A percentile compares a stretch with the other conserved stretches of the same genome.
Conservation (phyloP, 306 rosid genomes). For the Acmispon strigosus region DNA sequence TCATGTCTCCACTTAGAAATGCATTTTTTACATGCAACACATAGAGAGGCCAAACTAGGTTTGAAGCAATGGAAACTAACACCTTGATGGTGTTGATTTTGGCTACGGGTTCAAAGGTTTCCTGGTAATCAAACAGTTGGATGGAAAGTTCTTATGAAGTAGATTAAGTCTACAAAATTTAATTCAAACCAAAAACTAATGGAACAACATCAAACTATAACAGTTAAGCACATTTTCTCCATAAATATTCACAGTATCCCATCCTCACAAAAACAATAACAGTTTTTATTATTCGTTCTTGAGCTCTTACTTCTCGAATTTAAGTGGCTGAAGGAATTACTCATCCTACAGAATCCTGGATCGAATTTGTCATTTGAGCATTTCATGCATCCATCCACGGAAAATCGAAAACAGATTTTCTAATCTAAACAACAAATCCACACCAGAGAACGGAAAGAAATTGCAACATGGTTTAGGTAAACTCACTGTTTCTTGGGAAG, state of each 20-base stretch:
- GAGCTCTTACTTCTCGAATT: background rate
- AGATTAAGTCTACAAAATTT: too few relatives aligned
- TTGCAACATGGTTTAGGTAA: background rate
- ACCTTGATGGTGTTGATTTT: too few relatives aligned
- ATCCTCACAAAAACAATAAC: background rate
- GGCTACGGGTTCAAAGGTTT: too few relatives aligned
- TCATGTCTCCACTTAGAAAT: too few relatives aligned
- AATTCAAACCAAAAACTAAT: too few relatives aligned
- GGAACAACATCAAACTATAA: background rate
- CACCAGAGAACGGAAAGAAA: constrained; percentile 6
- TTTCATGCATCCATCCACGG: background rate
- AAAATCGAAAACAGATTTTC: background rate
- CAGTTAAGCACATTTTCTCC: background rate
- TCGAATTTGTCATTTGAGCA: background rate
- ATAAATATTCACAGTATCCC: background rate
- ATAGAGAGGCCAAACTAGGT: too few relatives aligned
- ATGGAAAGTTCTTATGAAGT: too few relatives aligned
- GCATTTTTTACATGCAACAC: too few relatives aligned
- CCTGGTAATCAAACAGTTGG: too few relatives aligned
- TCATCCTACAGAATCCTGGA: background rate
- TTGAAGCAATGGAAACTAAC: too few relatives aligned
- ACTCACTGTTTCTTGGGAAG: constrained; percentile 45
- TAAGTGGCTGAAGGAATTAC: background rate
- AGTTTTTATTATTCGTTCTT: background rate
- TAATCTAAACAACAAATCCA: background rate